Conservation (phyloP, 305 asterid genomes). For the Fraxinus nigra region DNA sequence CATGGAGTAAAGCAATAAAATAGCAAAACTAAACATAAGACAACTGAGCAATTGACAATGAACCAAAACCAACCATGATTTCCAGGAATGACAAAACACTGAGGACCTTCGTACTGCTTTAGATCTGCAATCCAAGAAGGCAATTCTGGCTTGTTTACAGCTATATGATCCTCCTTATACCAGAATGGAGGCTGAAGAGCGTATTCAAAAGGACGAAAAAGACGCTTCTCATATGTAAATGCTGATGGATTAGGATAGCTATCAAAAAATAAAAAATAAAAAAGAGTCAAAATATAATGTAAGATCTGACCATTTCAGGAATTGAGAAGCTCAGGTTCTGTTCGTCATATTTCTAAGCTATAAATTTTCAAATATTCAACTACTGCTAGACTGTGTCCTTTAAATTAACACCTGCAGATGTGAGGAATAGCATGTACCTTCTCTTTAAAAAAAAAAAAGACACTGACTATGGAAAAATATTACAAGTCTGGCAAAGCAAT, state of each 20-base stretch:
- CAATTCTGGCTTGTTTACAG: slow-evolving; percentile 87
- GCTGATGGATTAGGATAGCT: slow-evolving; percentile 98
- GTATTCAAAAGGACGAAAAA: slow-evolving; percentile 94
- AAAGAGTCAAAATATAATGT: slow-evolving; percentile 6
- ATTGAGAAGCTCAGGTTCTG: slow-evolving; percentile 10
- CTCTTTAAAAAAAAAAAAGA: background rate
- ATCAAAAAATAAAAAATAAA: slow-evolving; percentile 21
- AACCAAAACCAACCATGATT: slow-evolving; percentile 70
- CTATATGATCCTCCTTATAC: slow-evolving; percentile 85
- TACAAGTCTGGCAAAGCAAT: background rate
- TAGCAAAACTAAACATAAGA: slow-evolving; percentile 3
- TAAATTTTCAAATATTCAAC: background rate
- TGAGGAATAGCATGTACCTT: background rate
- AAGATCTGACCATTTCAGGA: background rate
- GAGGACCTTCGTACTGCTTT: slow-evolving; percentile 86
- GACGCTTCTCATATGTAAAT: slow-evolving; percentile 81
- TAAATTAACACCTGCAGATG: slow-evolving; percentile 2
- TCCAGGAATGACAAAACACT: slow-evolving; percentile 93
- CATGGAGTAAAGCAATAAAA: background rate
- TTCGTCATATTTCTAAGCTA: background rate
- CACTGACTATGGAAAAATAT: background rate
- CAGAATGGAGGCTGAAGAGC: slow-evolving; percentile 94
- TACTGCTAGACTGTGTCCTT: background rate
- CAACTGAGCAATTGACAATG: slow-evolving; percentile 8
- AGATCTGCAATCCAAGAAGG: slow-evolving; percentile 64